phyloP scores from a whole-genome alignment of 2,329 filamentous ascomycete species.

The Thielaviopsis ethacetica region DNA sequence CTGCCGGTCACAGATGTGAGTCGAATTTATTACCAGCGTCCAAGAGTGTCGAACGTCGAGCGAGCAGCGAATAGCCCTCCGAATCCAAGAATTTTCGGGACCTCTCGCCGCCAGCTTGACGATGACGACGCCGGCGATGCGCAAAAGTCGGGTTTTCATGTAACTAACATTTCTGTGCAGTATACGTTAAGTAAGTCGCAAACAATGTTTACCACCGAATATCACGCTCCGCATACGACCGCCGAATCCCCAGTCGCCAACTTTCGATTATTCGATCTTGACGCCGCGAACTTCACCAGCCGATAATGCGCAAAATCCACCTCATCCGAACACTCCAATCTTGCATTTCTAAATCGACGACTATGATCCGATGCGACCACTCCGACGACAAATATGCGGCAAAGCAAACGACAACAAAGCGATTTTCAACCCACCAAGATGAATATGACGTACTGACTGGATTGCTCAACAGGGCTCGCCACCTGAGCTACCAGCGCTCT shows the following conservation, averaged over 20 bases:
- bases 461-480: conserved; percentile 57
- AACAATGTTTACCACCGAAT: not conserved
- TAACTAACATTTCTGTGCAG: conserved; percentile 32
- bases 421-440: conserved; percentile 4
- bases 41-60: conserved; percentile 4
- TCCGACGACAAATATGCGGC: conserved; percentile 2
- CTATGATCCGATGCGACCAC: not conserved
- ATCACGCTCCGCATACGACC: not conserved
- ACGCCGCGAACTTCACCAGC: not conserved
- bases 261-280: not conserved
- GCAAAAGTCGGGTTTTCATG: conserved; percentile 14
- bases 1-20: conserved; percentile 80
- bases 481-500: conserved; percentile 94
- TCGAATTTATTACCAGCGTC: conserved; percentile 18
- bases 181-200: conserved; percentile 74
- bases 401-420: conserved; percentile 10
- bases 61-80: not conserved
- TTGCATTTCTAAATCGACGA: not conserved
- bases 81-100: conserved; percentile 1
- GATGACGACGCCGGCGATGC: not conserved
- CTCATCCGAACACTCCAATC: not conserved
- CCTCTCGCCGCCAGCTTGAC: not conserved
- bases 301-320: not conserved
- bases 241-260: not conserved
- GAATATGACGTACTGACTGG: conserved; percentile 12